These are phyloP conservation scores for Limtongia smithiae DNA, from an alignment of 805 yeast genomes.

Conservation along the genomic window DNA sequence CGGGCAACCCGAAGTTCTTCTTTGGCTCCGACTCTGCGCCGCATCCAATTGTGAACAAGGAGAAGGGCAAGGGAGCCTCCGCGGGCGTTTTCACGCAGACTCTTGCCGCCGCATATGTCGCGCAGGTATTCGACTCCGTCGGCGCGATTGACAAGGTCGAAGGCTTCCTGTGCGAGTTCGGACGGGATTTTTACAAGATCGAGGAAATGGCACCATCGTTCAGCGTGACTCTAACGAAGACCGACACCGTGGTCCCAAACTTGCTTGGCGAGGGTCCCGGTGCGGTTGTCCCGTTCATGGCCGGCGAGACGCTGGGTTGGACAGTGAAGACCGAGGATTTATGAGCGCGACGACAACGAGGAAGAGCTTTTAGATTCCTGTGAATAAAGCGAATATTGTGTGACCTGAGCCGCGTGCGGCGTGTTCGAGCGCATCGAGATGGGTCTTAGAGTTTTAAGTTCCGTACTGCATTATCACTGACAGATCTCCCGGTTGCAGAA, in stretches of 20 bases:
- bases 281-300: slow-evolving; percentile 77
- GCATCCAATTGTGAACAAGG: slow-evolving; percentile 78
- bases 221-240: slow-evolving; percentile 52
- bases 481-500: too few species aligned
- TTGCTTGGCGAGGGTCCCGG: slow-evolving; percentile 45
- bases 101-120: slow-evolving; percentile 74
- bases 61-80: slow-evolving; percentile 76
- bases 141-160: slow-evolving; percentile 63
- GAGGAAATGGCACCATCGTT: slow-evolving; percentile 43
- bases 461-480: too few species aligned
- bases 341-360: too few species aligned
- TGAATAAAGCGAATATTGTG: neutral
- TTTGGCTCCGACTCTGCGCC: slow-evolving; percentile 99
- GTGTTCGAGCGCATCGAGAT: too few species aligned
- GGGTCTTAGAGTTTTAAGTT: too few species aligned
- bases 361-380: neutral
- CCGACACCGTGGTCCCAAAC: slow-evolving; percentile 56
- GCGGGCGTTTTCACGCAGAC: slow-evolving; percentile 98
- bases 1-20: slow-evolving; percentile 88
- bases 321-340: slow-evolving; percentile 13
- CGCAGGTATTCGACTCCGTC: slow-evolving; percentile 72
- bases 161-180: slow-evolving; percentile 72
- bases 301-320: slow-evolving; percentile 75
- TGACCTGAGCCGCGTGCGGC: neutral
- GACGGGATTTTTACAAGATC: slow-evolving; percentile 67